Evolutionary conservation across 177 flowering plant species (phyloP).

Genomic region (Tripterygium wilfordii): DNA sequence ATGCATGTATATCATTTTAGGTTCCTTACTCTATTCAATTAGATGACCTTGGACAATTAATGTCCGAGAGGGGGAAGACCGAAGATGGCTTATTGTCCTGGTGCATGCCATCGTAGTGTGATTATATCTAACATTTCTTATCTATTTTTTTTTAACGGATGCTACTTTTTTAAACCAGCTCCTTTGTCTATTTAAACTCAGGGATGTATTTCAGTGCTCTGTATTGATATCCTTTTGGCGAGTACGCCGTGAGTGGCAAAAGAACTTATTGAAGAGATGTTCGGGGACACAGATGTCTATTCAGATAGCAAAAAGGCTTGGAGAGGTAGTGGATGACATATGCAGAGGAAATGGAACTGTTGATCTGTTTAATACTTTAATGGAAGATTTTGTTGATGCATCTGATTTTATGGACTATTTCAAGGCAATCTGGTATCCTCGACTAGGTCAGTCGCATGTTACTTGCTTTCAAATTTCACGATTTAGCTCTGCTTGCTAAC

Average conservation of each 20-base stretch:
- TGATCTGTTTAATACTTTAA: constrained; percentile 45
- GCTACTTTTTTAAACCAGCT: neutral
- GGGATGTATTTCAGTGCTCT: constrained; percentile 87
- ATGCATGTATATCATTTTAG: too few relatives aligned
- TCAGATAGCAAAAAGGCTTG: constrained; percentile 57
- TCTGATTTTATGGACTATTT: constrained; percentile 83
- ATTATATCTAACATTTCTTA: neutral
- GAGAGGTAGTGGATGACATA: constrained; percentile 44
- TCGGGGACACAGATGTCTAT: constrained; percentile 37
- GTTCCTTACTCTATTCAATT: too few relatives aligned
- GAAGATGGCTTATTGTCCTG: too few relatives aligned
- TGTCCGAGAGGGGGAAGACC: too few relatives aligned
- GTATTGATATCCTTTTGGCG: constrained; percentile 76
- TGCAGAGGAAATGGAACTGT: constrained; percentile 47
- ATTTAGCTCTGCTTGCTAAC: neutral
- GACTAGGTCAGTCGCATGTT: constrained; percentile 50
- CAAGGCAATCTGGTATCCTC: constrained; percentile 80
- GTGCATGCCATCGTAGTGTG: too few relatives aligned
- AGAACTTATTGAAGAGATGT: constrained; percentile 70
- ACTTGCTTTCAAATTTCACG: neutral
- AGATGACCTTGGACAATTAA: too few relatives aligned
- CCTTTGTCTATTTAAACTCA: constrained; percentile 16
- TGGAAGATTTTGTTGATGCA: constrained; percentile 69
- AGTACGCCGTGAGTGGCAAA: constrained; percentile 93
- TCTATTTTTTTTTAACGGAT: neutral